phyloP scores from a whole-genome alignment of 148 eudicot genomes.

The Pharnaceum exiguum region DNA sequence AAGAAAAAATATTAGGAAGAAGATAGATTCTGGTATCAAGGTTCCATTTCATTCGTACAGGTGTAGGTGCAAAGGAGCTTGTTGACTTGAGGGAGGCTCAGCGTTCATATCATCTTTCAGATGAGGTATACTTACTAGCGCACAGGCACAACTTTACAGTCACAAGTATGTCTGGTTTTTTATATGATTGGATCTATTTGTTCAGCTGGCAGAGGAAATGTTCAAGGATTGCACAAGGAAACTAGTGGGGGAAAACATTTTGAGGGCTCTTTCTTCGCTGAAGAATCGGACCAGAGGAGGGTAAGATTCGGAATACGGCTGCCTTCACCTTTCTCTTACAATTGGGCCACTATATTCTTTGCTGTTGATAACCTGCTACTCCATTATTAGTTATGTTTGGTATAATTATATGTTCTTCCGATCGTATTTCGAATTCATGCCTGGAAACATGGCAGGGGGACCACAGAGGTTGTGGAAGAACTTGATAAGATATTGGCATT shows the following conservation, averaged over 20 bases:
- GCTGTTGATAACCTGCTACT: too few species aligned
- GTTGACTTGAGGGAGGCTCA: constrained; percentile 70
- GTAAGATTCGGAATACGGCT: constrained; percentile 34
- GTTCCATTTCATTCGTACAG: constrained; percentile 23
- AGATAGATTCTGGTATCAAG: background rate
- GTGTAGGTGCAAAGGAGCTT: constrained; percentile 59
- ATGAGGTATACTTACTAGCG: constrained; percentile 53
- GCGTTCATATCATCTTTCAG: constrained; percentile 66
- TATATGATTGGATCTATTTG: constrained; percentile 7
- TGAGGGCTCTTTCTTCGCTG: constrained; percentile 48
- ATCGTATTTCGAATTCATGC: constrained; percentile 3
- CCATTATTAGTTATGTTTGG: too few species aligned
- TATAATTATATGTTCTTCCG: background rate
- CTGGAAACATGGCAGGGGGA: constrained; percentile 43
- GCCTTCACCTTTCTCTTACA: background rate
- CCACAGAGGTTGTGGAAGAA: constrained; percentile 56
- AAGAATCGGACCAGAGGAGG: constrained; percentile 66
- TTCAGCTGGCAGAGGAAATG: constrained; percentile 82
- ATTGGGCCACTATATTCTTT: too few species aligned
- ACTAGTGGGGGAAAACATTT: constrained; percentile 71
- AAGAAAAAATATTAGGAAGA: background rate
- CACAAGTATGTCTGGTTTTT: background rate
- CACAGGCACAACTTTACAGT: background rate
- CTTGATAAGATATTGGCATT: constrained; percentile 66
- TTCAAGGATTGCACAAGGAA: constrained; percentile 72